Evolutionary conservation across 805 yeast species (phyloP), one percentile per base, ranked within the genome.

Genomic region (Saccharomycopsis babjevae): DNA sequence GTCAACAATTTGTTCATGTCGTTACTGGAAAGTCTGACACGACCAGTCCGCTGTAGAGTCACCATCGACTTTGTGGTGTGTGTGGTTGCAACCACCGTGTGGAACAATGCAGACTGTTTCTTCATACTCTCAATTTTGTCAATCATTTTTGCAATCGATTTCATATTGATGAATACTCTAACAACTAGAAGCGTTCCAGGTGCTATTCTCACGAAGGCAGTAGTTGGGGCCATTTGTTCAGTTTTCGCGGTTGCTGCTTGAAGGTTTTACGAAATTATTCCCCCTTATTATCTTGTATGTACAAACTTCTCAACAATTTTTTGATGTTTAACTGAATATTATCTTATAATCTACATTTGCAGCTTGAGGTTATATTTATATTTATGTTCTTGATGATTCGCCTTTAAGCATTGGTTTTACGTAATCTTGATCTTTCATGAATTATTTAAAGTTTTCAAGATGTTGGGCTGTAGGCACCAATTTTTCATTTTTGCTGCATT

Each of bases 111-210:
- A 1, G 30, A n/a, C 22, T 42, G 57, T 28, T 56, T 42, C 6
- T 38, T 57, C 42, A 25, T 16, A 11, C 25, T 36, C 42, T 18
- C 56, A 16, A 42, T 40, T 7, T 28, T 10, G 25, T 42, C 7
- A 5, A 59, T 20, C 22, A 38, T 32, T n/a, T 34, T 34, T 7
- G 55, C 54, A n/a, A 62, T 59, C 22, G 60, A 38, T 36, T 39
- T 36, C n/a, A 50, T 50, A 28, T 62, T 62, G 22, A 62, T 54
- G 28, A 62, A 62, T 1, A 62, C 40, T n/a, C 64, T 15, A 16
- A 62, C 42, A 38, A 62, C 57, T 6, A 62, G 57, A 11, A 43
- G 62, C 2, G 54, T 25, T 32, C 50, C 20, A 10, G 56, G 56
- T 8, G 61, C 50, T 3, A 62, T 39, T 43, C 46, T 59, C 13